Percentiles rank a stretch among this genome's conserved stretches.
phyloP scores from a whole-genome alignment of 805 yeast genomes.

The Zygotorulaspora sp. region DNA sequence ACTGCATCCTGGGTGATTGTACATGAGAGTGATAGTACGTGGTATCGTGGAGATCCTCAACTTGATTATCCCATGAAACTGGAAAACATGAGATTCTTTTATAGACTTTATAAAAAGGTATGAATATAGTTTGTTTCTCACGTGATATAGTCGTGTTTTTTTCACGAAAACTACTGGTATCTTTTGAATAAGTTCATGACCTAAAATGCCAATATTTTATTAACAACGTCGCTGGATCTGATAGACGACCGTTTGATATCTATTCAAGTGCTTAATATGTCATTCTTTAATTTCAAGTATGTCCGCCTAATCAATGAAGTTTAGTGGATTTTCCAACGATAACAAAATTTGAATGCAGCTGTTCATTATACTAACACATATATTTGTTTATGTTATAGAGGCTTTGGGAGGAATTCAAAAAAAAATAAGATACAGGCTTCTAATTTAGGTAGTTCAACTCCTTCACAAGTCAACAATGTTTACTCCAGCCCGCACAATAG shows the following conservation, averaged over 20 bases:
- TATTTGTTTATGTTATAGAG: slow-evolving; percentile 33
- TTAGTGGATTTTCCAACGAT: no score
- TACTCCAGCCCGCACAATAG: slow-evolving; percentile 40
- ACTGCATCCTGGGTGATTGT: slow-evolving; percentile 63
- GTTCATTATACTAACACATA: not conserved
- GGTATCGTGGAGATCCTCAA: slow-evolving; percentile 62
- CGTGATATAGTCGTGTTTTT: not conserved
- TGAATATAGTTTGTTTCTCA: slow-evolving; percentile 1
- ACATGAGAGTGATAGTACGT: slow-evolving; percentile 65
- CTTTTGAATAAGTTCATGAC: no score
- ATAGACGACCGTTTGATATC: no score
- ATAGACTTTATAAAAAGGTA: slow-evolving; percentile 61
- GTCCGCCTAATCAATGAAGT: no score
- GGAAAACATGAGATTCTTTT: slow-evolving; percentile 85
- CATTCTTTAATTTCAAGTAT: slow-evolving; percentile 32
- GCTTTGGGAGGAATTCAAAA: slow-evolving; percentile 55
- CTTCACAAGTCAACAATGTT: slow-evolving; percentile 23
- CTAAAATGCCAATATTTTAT: no score
- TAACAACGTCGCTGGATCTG: no score
- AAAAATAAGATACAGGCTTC: slow-evolving; percentile 39
- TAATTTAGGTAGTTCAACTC: slow-evolving; percentile 14
- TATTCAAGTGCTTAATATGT: slow-evolving; percentile 17
- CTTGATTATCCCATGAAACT: slow-evolving; percentile 61
- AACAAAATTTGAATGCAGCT: no score
- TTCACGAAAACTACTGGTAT: no score